phyloP scores from a whole-genome alignment of 495 filamentous ascomycete species.

The Penicillium odoratum region DNA sequence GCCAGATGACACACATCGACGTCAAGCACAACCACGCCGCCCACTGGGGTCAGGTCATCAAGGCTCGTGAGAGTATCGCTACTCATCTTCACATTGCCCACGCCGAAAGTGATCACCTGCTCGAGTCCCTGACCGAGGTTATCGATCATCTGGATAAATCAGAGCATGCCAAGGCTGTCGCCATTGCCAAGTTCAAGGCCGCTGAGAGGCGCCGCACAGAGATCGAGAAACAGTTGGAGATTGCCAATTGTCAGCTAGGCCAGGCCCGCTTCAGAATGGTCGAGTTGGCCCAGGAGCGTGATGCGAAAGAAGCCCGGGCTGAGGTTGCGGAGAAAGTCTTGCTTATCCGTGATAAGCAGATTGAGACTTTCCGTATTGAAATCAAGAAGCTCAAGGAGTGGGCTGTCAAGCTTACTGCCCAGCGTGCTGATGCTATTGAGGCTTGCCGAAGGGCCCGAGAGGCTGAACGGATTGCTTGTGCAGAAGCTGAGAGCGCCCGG shows the following conservation, averaged over 20 bases:
- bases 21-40: background rate
- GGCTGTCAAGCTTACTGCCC: background rate
- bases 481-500: background rate
- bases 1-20: background rate
- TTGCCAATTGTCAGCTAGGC: background rate
- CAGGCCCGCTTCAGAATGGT: background rate
- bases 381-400: background rate
- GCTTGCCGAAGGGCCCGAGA: no score
- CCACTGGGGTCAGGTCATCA: background rate
- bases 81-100: background rate
- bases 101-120: constrained; percentile 1
- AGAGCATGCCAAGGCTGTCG: background rate
- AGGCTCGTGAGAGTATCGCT: background rate
- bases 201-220: background rate
- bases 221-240: background rate
- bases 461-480: background rate
- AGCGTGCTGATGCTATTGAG: background rate
- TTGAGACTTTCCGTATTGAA: background rate
- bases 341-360: background rate
- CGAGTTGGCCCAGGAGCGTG: background rate
- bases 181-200: constrained; percentile 1
- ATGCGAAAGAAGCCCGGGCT: background rate
- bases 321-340: background rate
- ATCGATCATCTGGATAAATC: background rate
- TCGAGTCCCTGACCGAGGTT: background rate